Base-by-base conservation (phyloP, 345 rosid genomes). In the Pugionium dolabratum region DNA sequence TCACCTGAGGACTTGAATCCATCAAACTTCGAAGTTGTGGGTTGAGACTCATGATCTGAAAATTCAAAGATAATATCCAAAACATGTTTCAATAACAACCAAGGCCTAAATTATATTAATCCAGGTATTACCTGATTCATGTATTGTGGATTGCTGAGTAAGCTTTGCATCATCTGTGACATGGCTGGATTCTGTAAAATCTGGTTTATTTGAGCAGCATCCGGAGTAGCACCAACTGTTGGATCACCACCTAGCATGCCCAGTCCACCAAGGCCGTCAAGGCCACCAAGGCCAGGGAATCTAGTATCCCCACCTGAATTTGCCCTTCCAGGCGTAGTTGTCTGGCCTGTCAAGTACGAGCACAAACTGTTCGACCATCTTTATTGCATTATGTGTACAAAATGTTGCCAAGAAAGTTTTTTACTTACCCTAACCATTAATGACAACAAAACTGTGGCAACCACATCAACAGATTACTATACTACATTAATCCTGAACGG, bases 81-180 rank as follows among this genome's bases (percentile, higher is more conserved):
- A 28, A 47, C 11, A 69, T 27, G 36, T 32, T 25, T 5, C 58
- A 54, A 44, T n/a, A 59, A 18, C 43, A 39, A 54, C 18, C 2
- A 54, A 33, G 3, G 42, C 56, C n/a, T 49, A 6, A 9, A 39
- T 50, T 9, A 67, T 37, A 58, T 36, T 6, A 30, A 7, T 47
- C 34, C 33, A 32, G 2, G 29, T 2, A 31, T 30, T 78, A 84
- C 97, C 90, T 88, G 95, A 79, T 84, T 90, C 84, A 88, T 74
- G 76, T 88, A 83, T 35, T 90, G 85, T 34, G 93, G 97, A 72
- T 86, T 80, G n/a, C 95, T 84, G 41, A 81, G 72, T 63, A 90
- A 28, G 73, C 78, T 79, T 72, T 85, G 91, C 97, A 91, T 82
- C 93, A 88, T 84, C 78, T 90, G 93, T 11, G 91, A 81, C 65